Evolutionary conservation across 2,329 filamentous ascomycete species (phyloP), one percentile per base, ranked within the genome.

Genomic region (Fusarium sp.): DNA sequence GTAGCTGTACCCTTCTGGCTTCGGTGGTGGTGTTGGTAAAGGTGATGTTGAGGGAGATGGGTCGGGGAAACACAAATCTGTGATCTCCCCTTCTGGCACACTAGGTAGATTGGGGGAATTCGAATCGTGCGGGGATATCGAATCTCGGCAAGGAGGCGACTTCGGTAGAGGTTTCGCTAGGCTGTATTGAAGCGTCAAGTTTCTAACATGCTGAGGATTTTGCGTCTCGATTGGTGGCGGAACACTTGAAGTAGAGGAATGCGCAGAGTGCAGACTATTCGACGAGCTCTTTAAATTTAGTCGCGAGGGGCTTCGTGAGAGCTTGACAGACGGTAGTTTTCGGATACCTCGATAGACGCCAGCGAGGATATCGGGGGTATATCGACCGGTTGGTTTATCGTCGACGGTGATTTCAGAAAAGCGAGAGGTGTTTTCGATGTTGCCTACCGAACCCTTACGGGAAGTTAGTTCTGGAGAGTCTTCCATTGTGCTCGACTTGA

Each of bases 101-200:
- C 71, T 66, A 66, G 74, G 64, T 49, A 75, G 56, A 58, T 71
- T 69, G 43, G 55, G 43, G 74, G 65, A 55, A 72, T 72, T 30
- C 78, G 79, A 18, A 75, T 82, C 49, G 77, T 77, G 56, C 73
- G 78, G 65, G 69, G 76, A 57, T 72, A 69, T 63, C 50, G 70
- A 72, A 49, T 70, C 69, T 60, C 62, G 62, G 30, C 55, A 53
- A n/a, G 75, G 81, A 26, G 86, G 85, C 25, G 86, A 81, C 64
- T 84, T 82, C 37, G 86, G 87, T 23, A 89, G 77, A 50, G 87
- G 86, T 76, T 89, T 89, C 71, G 83, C 82, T 67, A 89, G 85
- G 71, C 86, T 88, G 61, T 85, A 80, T 73, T 87, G 85, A 51
- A 88, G 77, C 69, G 84, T 89, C 76, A 87, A 65, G 71, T 83